Evolutionary conservation across 352 stramenopile genomes (phyloP).

Genomic region (Pythium myriotylum): DNA sequence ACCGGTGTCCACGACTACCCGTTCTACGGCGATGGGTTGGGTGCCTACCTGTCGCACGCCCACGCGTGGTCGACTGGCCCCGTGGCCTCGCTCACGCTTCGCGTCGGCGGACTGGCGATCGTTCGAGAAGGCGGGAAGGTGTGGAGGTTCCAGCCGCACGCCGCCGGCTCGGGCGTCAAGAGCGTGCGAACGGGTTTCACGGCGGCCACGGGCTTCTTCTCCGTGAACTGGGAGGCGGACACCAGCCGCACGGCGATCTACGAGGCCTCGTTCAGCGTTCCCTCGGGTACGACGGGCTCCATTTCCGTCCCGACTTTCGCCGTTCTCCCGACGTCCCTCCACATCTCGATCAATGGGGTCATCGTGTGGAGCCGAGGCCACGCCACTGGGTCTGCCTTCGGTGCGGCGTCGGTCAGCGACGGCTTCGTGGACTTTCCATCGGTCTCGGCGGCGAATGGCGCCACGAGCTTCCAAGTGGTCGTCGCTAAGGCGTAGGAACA

Average conservation of each 20-base stretch:
- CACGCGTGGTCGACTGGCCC: constrained; percentile 42
- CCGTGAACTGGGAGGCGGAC: background rate
- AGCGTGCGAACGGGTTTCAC: no score
- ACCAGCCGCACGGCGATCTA: constrained; percentile 19
- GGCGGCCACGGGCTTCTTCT: no score
- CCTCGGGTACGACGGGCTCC: background rate
- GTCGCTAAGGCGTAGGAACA: no score
- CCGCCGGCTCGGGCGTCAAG: no score
- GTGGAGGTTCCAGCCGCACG: no score
- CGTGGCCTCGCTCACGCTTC: constrained; percentile 29
- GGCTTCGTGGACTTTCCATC: no score
- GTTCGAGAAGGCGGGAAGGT: no score
- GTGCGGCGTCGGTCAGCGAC: no score
- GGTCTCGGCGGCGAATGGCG: no score
- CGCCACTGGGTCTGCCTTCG: no score
- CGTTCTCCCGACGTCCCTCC: constrained; percentile 26
- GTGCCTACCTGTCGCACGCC: constrained; percentile 37
- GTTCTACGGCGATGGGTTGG: constrained; percentile 36
- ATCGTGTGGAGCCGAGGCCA: constrained; percentile 23
- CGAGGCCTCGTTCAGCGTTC: constrained; percentile 1
- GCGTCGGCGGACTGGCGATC: constrained; percentile 27
- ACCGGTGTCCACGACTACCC: constrained; percentile 37
- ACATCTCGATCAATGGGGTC: constrained; percentile 36
- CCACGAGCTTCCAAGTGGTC: no score
- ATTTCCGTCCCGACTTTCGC: constrained; percentile 39